phyloP scores from a whole-genome alignment of 176 grass and related monocot genomes.

The Pontederia paniculata region DNA sequence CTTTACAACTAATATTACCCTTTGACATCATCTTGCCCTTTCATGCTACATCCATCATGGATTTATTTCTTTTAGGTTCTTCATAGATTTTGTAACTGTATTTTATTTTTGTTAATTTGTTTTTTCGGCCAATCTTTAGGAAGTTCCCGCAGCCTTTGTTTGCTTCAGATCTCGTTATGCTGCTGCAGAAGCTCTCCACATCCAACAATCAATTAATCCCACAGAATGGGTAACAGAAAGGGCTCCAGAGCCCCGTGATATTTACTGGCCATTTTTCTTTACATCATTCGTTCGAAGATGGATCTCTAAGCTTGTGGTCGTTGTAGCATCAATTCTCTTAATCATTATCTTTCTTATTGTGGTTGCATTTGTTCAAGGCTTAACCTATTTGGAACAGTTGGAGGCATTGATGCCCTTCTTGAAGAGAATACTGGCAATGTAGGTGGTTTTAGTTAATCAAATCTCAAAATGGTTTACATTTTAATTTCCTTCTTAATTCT shows the following conservation, averaged over 20 bases:
- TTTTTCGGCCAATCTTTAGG: slow-evolving; percentile 23
- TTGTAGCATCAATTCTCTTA: slow-evolving; percentile 61
- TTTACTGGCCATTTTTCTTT: slow-evolving; percentile 95
- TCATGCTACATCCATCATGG: too few relatives aligned
- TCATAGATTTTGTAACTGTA: neutral
- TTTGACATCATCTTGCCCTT: too few relatives aligned
- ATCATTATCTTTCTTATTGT: slow-evolving; percentile 75
- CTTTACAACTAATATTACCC: too few relatives aligned
- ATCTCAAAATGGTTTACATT: neutral
- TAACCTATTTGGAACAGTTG: slow-evolving; percentile 80
- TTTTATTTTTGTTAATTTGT: neutral
- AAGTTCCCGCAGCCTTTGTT: slow-evolving; percentile 73
- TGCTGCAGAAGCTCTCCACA: slow-evolving; percentile 56
- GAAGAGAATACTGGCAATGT: slow-evolving; percentile 62
- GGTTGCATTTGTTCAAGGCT: slow-evolving; percentile 74
- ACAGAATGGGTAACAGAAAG: slow-evolving; percentile 80
- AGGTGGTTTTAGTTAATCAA: slow-evolving; percentile 25
- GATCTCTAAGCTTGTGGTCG: slow-evolving; percentile 79
- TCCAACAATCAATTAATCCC: slow-evolving; percentile 68
- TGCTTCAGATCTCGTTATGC: slow-evolving; percentile 73
- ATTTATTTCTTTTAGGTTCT: too few relatives aligned
- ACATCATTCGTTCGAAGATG: slow-evolving; percentile 83
- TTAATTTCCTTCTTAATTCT: slow-evolving; percentile 6
- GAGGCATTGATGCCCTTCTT: slow-evolving; percentile 83
- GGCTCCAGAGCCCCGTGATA: slow-evolving; percentile 70